Evolutionary conservation across 495 filamentous ascomycete species (phyloP).

Genomic region (Talaromyces nanjingensis): DNA sequence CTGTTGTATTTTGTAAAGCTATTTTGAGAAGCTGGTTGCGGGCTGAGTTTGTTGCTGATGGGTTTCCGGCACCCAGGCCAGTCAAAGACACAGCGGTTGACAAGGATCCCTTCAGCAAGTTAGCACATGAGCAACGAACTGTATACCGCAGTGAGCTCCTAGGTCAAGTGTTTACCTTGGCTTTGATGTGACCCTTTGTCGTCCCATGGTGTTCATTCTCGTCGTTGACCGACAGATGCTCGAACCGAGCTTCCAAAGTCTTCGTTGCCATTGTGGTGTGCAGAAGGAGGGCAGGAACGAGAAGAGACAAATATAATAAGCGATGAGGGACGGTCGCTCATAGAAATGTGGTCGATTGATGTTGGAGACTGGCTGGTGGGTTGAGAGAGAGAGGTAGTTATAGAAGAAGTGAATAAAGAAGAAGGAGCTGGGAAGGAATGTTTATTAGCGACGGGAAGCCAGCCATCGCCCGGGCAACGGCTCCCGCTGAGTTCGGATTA

Average conservation of each 20-base stretch:
- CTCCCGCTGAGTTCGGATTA: constrained; percentile 12
- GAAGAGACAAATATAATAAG: neutral
- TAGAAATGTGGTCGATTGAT: neutral
- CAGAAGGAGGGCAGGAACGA: constrained; percentile 9
- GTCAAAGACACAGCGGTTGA: constrained; percentile 47
- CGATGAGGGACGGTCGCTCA: neutral
- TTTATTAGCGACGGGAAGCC: constrained; percentile 4
- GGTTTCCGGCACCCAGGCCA: constrained; percentile 42
- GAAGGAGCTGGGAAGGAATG: neutral
- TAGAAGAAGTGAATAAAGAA: neutral
- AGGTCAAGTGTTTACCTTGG: constrained; percentile 71
- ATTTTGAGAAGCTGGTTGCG: constrained; percentile 72
- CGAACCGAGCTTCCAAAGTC: constrained; percentile 70
- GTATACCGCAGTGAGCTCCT: too few relatives aligned
- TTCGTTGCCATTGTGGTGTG: constrained; percentile 46
- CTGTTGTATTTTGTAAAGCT: constrained; percentile 67
- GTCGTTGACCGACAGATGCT: constrained; percentile 74
- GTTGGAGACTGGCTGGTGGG: neutral
- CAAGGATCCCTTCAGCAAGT: constrained; percentile 31
- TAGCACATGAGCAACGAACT: constrained; percentile 16
- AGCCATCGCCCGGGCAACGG: constrained; percentile 34
- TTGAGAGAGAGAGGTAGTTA: neutral
- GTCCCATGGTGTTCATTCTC: constrained; percentile 58
- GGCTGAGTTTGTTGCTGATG: constrained; percentile 51
- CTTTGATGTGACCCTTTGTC: constrained; percentile 49